Evolutionary conservation across 2,329 filamentous ascomycete species (phyloP), one percentile per base, ranked within the genome.

Genomic region (Stemphylium vesicarium): DNA sequence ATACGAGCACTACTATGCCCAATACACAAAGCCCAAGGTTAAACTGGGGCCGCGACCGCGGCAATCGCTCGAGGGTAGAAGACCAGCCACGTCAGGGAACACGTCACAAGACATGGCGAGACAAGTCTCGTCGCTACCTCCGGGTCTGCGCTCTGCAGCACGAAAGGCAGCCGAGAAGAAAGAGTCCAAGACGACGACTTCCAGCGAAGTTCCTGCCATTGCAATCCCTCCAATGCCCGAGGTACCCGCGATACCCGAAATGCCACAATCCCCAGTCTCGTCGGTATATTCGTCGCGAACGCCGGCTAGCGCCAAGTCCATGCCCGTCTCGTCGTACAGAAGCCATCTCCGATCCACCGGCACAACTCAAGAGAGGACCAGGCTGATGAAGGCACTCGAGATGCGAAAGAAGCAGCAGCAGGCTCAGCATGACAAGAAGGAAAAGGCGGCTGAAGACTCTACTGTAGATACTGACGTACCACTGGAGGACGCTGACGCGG

Each of bases 351-450:
- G 62, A 71, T 78, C 75, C 66, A 81, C 73, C 10, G 78, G 80
- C n/a, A 89, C 96, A 68, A 92, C 91, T 1, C 91, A 91, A 0
- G 95, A 99, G 75, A 98, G 96, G 78, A 87, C 91, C 57, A 85
- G 95, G 50, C 80, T 99, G 59, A 93, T 96, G 91, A 65, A 41
- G 43, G 37, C 42, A 9, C 42, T 45, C 13, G 42, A 45, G 24
- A 13, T 45, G 32, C 42, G 42, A 32, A 45, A 45, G 31, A 45
- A 45, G n/a, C 42, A 45, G 32, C 42, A 45, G n/a, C 41, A 44
- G 20, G 42, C 42, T 2, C 42, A 26, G 13, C 42, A 45, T 32
- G 42, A 32, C 8, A 45, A 45, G 20, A 36, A 45, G 42, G 42
- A 45, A 9, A 45, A 58, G 32, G 47, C 64, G 53, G 55, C 53